These are phyloP conservation scores for Colletotrichum chrysophilum DNA, from an alignment of 2,329 filamentous ascomycete species.

Conservation along the genomic window DNA sequence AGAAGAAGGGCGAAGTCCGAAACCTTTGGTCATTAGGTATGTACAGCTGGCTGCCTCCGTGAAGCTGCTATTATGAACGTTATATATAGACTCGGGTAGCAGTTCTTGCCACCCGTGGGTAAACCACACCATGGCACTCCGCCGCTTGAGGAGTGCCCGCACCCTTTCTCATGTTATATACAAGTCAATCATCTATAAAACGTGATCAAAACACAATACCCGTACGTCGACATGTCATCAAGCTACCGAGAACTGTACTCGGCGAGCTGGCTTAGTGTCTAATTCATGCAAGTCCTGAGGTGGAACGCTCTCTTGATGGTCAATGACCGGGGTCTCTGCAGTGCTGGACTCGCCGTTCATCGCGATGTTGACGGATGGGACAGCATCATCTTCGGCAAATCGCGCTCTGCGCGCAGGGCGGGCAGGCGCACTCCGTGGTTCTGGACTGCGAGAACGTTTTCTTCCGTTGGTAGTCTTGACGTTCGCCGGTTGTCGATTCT, in stretches of 20 bases:
- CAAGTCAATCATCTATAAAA: background rate
- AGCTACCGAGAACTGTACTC: background rate
- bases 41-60: background rate
- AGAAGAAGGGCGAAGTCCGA: background rate
- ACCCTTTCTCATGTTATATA: background rate
- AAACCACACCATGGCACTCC: background rate
- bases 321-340: background rate
- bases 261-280: background rate
- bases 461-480: slow-evolving; percentile 3
- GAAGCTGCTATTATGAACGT: background rate
- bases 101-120: background rate
- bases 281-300: background rate
- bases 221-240: background rate
- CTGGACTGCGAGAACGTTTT: slow-evolving; percentile 28
- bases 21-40: background rate
- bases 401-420: slow-evolving; percentile 37
- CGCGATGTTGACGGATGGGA: background rate
- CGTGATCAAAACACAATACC: background rate
- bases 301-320: background rate
- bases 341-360: background rate
- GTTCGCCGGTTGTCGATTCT: background rate
- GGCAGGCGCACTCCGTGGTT: slow-evolving; percentile 13
- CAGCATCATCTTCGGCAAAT: slow-evolving; percentile 24
- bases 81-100: background rate
- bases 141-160: background rate